Percentiles rank a stretch among this genome's conserved stretches.
phyloP scores from a whole-genome alignment of 331 rosid genomes.

The Arachis monticola region DNA sequence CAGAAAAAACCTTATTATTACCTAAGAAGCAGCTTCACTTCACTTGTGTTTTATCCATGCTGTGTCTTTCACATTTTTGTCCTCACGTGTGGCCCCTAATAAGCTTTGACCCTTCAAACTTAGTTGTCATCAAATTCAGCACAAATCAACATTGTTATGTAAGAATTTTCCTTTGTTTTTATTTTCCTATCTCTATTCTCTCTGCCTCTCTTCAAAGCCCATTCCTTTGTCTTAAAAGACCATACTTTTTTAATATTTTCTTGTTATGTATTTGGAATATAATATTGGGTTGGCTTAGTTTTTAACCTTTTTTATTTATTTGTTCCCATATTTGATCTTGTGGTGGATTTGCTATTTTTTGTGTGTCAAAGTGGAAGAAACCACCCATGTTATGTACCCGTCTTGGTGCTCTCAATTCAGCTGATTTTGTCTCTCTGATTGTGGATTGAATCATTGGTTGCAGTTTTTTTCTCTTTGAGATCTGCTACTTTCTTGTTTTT shows the following conservation, averaged over 20 bases:
- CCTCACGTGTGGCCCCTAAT: neutral
- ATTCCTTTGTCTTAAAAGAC: slow-evolving; percentile 1
- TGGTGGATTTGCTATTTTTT: neutral
- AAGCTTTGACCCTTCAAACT: slow-evolving; percentile 4
- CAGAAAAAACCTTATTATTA: neutral
- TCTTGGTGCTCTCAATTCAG: slow-evolving; percentile 46
- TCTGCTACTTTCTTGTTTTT: neutral
- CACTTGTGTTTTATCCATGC: neutral
- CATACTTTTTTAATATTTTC: neutral
- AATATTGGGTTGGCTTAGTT: neutral
- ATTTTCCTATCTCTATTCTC: too few species aligned
- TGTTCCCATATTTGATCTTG: neutral
- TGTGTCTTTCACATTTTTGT: neutral
- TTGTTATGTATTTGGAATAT: neutral
- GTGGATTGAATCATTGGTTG: neutral
- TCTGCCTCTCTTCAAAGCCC: neutral
- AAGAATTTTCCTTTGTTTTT: slow-evolving; percentile 1
- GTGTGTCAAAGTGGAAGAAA: slow-evolving; percentile 6
- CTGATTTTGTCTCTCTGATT: slow-evolving; percentile 46
- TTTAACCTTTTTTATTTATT: neutral
- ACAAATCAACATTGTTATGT: neutral
- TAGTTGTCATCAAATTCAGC: neutral
- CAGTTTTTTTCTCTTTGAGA: neutral
- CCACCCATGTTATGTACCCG: slow-evolving; percentile 38
- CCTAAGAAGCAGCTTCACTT: neutral